Evolutionary conservation across 2,329 filamentous ascomycete genomes (phyloP).

Genomic region (Macrophomina phaseolina): DNA sequence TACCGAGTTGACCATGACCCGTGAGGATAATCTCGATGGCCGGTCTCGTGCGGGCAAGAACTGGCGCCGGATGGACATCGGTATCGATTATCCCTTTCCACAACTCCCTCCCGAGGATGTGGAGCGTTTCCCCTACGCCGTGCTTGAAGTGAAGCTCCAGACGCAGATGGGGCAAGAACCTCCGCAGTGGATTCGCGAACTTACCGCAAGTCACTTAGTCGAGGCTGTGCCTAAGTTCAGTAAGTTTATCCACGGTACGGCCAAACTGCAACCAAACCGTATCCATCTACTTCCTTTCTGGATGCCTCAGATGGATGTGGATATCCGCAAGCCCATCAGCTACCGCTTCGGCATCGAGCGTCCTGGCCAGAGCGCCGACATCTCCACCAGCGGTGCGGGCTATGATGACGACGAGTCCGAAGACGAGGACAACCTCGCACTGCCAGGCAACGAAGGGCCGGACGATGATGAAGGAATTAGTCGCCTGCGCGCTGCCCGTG

Average conservation of each 20-base stretch:
- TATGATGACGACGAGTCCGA: constrained; percentile 78
- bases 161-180: constrained; percentile 94
- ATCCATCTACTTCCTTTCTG: constrained; percentile 95
- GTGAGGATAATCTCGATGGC: constrained; percentile 94
- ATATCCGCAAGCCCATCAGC: constrained; percentile 90
- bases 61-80: constrained; percentile 97
- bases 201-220: constrained; percentile 91
- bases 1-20: constrained; percentile 91
- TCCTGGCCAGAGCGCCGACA: constrained; percentile 73
- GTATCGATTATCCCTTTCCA: constrained; percentile 91
- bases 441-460: constrained; percentile 38
- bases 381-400: constrained; percentile 77
- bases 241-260: constrained; percentile 97
- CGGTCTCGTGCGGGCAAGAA: constrained; percentile 77
- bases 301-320: constrained; percentile 98
- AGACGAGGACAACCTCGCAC: constrained; percentile 55
- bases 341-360: constrained; percentile 91
- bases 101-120: constrained; percentile 86
- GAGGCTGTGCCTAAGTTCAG: constrained; percentile 99
- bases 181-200: constrained; percentile 93
- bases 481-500: constrained; percentile 57
- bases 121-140: constrained; percentile 91
- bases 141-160: constrained; percentile 96
- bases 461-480: constrained; percentile 53
- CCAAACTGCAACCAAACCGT: constrained; percentile 81